Conservation (phyloP, 108 stramenopile species). For the Skeletonema costatum region DNA sequence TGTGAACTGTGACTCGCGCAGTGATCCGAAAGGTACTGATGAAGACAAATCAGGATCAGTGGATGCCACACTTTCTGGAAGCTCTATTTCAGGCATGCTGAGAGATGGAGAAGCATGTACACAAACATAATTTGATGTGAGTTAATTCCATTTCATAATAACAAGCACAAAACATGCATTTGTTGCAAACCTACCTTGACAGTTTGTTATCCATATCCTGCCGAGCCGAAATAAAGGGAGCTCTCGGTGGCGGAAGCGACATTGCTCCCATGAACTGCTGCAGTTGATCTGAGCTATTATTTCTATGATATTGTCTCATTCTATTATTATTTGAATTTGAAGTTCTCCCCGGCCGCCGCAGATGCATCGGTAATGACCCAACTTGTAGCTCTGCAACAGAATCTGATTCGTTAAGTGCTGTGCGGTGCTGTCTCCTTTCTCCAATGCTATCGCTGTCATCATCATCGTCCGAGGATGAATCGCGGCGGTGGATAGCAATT, state of each 20-base stretch:
- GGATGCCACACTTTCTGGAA: slow-evolving; percentile 35
- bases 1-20: slow-evolving; percentile 32
- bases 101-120: not conserved
- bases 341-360: slow-evolving; percentile 21
- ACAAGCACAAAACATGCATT: not conserved
- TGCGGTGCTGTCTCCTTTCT: not conserved
- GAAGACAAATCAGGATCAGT: slow-evolving; percentile 9
- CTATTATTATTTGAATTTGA: not conserved
- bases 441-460: slow-evolving; percentile 2
- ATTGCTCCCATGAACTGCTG: slow-evolving; percentile 29
- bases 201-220: slow-evolving; percentile 22
- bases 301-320: slow-evolving; percentile 1
- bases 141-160: not conserved
- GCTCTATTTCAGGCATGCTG: slow-evolving; percentile 37
- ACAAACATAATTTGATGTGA: not conserved
- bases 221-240: slow-evolving; percentile 36
- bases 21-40: slow-evolving; percentile 33
- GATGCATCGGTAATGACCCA: slow-evolving; percentile 40
- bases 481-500: slow-evolving; percentile 8
- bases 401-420: slow-evolving; percentile 24
- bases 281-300: not conserved
- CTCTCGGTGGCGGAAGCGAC: slow-evolving; percentile 44
- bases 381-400: slow-evolving; percentile 32
- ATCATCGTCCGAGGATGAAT: slow-evolving; percentile 21
- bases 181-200: slow-evolving; percentile 10